phyloP scores from a whole-genome alignment of 805 yeast species.

The Saturnispora bothae region DNA sequence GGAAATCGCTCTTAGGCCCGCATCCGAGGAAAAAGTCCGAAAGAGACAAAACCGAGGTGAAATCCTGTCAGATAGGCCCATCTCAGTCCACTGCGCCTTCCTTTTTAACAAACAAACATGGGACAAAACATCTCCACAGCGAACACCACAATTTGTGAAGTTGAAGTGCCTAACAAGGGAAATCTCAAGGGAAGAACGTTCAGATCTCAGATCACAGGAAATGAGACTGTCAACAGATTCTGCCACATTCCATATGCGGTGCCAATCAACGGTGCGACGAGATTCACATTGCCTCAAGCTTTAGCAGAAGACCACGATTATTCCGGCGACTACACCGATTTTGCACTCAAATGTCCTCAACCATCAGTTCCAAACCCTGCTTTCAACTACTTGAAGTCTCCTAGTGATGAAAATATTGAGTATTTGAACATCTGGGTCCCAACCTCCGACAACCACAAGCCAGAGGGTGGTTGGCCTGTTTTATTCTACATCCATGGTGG shows the following conservation, averaged over 20 bases:
- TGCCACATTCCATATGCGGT: slow-evolving; percentile 28
- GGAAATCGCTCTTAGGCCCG: too few relatives aligned
- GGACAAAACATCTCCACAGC: slow-evolving; percentile 20
- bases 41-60: too few relatives aligned
- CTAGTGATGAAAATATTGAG: slow-evolving; percentile 27
- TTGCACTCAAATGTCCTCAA: slow-evolving; percentile 30
- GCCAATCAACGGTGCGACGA: slow-evolving; percentile 23
- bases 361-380: slow-evolving; percentile 25
- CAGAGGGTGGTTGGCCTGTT: slow-evolving; percentile 34
- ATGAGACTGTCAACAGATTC: slow-evolving; percentile 20
- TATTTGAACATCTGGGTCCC: slow-evolving; percentile 32
- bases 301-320: slow-evolving; percentile 28
- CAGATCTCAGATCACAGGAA: slow-evolving; percentile 12
- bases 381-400: slow-evolving; percentile 18
- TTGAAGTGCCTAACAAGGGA: slow-evolving; percentile 20
- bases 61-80: too few relatives aligned
- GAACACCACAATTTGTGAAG: slow-evolving; percentile 13
- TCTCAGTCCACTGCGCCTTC: too few relatives aligned
- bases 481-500: slow-evolving; percentile 35
- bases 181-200: slow-evolving; percentile 21
- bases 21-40: too few relatives aligned
- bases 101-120: too few relatives aligned
- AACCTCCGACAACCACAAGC: slow-evolving; percentile 22
- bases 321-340: slow-evolving; percentile 29
- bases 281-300: slow-evolving; percentile 24